phyloP scores from a whole-genome alignment of 2,329 filamentous ascomycete genomes.

The Phialophora tarda region DNA sequence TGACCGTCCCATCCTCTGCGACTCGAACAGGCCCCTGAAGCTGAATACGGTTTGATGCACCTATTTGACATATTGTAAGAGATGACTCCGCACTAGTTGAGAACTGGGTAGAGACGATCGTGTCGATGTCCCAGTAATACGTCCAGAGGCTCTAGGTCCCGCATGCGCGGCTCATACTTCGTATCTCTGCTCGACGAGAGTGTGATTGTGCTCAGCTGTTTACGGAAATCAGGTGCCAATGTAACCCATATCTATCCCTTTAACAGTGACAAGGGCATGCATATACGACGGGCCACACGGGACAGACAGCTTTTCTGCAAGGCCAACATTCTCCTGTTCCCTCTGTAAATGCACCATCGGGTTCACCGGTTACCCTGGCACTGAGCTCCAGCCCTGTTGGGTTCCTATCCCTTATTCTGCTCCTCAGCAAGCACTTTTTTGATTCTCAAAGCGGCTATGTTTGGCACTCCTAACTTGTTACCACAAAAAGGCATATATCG shows the following conservation, averaged over 20 bases:
- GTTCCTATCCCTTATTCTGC: neutral
- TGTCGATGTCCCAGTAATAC: neutral
- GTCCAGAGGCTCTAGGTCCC: neutral
- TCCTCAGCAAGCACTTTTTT: neutral
- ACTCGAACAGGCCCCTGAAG: neutral
- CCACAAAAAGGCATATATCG: neutral
- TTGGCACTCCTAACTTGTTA: neutral
- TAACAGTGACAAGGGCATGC: neutral
- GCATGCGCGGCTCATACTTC: neutral
- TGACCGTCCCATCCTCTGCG: neutral
- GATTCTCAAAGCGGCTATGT: neutral
- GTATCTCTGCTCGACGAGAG: neutral
- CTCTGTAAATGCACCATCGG: neutral
- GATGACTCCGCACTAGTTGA: neutral
- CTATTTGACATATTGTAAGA: neutral
- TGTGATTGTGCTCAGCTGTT: neutral
- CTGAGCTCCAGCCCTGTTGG: neutral
- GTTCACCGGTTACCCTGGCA: neutral
- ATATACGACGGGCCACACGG: neutral
- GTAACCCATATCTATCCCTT: neutral
- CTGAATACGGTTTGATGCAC: neutral
- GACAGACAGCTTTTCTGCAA: neutral
- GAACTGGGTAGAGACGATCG: neutral
- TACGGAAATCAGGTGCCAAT: neutral
- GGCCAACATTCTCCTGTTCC: neutral